A percentile compares a stretch with the other conserved stretches of the same genome.
Evolutionary conservation across 306 rosid species (phyloP).

Genomic region (Psophocarpus tetragonolobus): DNA sequence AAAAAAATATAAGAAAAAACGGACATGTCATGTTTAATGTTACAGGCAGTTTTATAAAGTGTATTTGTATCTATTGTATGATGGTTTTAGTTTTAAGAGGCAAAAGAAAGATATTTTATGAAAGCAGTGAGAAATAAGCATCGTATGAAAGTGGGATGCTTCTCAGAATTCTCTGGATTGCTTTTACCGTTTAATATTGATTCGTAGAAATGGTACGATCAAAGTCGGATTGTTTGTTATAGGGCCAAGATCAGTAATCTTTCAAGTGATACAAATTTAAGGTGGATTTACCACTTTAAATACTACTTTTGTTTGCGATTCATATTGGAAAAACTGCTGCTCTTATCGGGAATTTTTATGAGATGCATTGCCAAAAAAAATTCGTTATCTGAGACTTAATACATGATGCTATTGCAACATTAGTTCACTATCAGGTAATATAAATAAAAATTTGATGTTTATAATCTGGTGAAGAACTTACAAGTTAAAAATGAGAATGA

Average conservation of each 20-base stretch:
- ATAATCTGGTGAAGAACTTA: neutral
- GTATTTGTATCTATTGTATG: neutral
- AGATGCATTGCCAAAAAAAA: neutral
- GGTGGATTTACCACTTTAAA: slow-evolving; percentile 18
- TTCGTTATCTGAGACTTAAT: neutral
- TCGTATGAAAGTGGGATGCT: slow-evolving; percentile 10
- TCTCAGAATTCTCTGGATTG: neutral
- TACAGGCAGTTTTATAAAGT: neutral
- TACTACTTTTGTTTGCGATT: neutral
- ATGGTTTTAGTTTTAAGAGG: neutral
- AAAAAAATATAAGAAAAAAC: neutral
- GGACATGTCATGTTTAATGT: neutral
- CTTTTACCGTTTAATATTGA: neutral
- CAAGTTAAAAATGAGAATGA: slow-evolving; percentile 1
- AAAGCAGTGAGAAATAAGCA: neutral
- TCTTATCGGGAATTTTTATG: neutral
- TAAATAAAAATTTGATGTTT: neutral
- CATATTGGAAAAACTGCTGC: neutral
- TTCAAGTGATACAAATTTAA: neutral
- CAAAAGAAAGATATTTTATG: neutral
- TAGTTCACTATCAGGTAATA: neutral
- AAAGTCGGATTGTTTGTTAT: neutral
- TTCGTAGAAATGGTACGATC: neutral
- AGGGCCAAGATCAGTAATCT: neutral
- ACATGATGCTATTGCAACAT: neutral